These are phyloP conservation scores for Anethum foeniculum DNA, from an alignment of 140 eudicot species.

Conservation along the genomic window DNA sequence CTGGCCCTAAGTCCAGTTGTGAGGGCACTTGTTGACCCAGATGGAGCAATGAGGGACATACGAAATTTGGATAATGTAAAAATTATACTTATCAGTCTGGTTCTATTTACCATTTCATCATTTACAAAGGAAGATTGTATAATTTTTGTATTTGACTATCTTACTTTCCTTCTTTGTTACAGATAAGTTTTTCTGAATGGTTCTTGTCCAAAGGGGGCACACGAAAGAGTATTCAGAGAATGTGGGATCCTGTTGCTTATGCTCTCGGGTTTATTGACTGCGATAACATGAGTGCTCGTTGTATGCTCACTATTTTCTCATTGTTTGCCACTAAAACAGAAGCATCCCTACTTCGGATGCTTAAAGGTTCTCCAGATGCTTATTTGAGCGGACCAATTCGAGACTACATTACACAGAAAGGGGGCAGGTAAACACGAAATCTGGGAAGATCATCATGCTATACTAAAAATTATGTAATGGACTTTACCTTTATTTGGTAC, in stretches of 20 bases:
- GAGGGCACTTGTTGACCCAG: conserved; percentile 91
- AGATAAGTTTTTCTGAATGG: conserved; percentile 96
- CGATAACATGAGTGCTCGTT: conserved; percentile 95
- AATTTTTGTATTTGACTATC: not conserved
- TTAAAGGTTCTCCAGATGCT: conserved; percentile 97
- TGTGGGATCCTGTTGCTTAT: conserved; percentile 99
- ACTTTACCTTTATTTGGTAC: conserved; percentile 2
- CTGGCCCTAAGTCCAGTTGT: conserved; percentile 99
- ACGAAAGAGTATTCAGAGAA: conserved; percentile 80
- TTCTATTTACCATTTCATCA: not conserved
- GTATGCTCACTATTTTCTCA: conserved; percentile 98
- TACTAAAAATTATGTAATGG: not conserved
- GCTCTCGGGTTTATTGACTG: conserved; percentile 98
- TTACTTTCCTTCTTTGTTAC: conserved; percentile 9
- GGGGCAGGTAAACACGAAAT: conserved; percentile 61
- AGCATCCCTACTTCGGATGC: conserved; percentile 95
- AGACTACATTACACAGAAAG: conserved; percentile 72
- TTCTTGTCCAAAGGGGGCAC: conserved; percentile 97
- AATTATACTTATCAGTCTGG: conserved; percentile 6
- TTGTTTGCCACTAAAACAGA: conserved; percentile 97
- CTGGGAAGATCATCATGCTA: not conserved
- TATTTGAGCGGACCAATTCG: conserved; percentile 92
- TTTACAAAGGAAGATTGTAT: not conserved
- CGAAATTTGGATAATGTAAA: conserved; percentile 75
- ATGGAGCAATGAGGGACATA: conserved; percentile 86